Evolutionary conservation across 2,329 filamentous ascomycete species (phyloP), one percentile per base, ranked within the genome.

Genomic region (Fusarium heterosporum): DNA sequence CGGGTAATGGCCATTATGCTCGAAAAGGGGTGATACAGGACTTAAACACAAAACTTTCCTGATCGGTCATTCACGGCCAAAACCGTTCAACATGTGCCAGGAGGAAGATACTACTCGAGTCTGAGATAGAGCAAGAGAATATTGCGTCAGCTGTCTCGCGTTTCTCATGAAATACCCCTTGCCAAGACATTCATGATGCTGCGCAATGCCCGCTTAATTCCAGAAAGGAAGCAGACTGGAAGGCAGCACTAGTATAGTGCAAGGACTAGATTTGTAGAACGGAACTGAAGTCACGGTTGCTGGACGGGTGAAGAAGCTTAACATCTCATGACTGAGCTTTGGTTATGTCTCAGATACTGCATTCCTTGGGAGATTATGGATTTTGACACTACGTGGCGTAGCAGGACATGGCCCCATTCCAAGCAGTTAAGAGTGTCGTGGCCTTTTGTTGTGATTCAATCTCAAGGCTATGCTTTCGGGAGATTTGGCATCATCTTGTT

Each of bases 351-450:
- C 38, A 66, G 47, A 30, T 38, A 29, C 12, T 42, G 36, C 61
- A 68, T 69, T 66, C 65, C 65, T 62, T 38, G 54, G 55, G 61
- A 69, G 48, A 68, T 58, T 69, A 22, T 38, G 22, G 29, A 51
- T 46, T 49, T 54, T 36, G 29, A 25, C 34, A 52, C 39, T 51
- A 46, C 41, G 50, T 29, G 41, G 45, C 39, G 30, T 39, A 41
- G 22, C 30, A 53, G 41, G 26, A 40, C 32, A 46, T 13, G 17
- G 34, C 22, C 36, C 13, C 64, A 67, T 67, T 67, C 64, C 54
- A 50, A 17, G 22, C 6, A 25, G 38, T 41, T 13, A 25, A 16
- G 22, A 51, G 28, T 22, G 38, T 52, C 39, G 39, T 36, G 45
- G 34, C 22, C 50, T 50, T 22, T 52, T 36, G 19, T 36, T n/a